These are phyloP conservation scores for Picea sitchensis DNA, from an alignment of 75 land plant species.

Conservation along the genomic window DNA sequence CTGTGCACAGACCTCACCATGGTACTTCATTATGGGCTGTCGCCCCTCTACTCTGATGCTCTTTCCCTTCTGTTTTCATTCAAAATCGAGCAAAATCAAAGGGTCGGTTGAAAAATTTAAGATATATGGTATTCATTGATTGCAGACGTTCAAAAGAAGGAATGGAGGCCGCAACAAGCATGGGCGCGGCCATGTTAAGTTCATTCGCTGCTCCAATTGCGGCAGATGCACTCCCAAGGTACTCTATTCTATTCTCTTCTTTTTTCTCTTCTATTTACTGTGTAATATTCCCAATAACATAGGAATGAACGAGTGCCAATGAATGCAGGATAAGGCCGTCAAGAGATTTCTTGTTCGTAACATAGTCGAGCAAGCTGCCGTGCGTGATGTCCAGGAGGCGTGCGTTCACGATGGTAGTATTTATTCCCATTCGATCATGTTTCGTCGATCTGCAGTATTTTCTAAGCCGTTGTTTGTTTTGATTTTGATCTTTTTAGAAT, in stretches of 20 bases:
- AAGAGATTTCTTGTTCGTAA: conserved; percentile 65
- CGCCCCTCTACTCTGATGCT: no score
- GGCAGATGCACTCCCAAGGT: conserved; percentile 76
- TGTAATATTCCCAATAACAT: background rate
- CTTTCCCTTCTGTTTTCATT: no score
- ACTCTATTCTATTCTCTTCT: background rate
- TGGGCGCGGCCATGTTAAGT: conserved; percentile 78
- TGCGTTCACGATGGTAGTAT: conserved; percentile 67
- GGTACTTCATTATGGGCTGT: no score
- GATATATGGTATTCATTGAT: background rate
- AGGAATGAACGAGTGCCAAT: background rate
- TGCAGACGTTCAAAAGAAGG: conserved; percentile 75
- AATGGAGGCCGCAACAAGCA: conserved; percentile 87
- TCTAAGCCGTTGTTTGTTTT: background rate
- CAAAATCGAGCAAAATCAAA: no score
- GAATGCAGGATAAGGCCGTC: conserved; percentile 64
- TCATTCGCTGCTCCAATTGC: conserved; percentile 78
- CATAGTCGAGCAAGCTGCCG: conserved; percentile 78
- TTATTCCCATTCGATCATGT: background rate
- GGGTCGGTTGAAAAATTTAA: no score
- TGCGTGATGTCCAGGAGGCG: conserved; percentile 78
- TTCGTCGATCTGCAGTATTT: background rate
- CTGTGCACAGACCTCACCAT: no score
- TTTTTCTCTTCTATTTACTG: background rate
- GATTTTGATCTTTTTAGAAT: background rate